A percentile compares a stretch with the other conserved stretches of the same genome.
phyloP scores from a whole-genome alignment of 192 early-diverging fungal species.

The Coemansia sp. region DNA sequence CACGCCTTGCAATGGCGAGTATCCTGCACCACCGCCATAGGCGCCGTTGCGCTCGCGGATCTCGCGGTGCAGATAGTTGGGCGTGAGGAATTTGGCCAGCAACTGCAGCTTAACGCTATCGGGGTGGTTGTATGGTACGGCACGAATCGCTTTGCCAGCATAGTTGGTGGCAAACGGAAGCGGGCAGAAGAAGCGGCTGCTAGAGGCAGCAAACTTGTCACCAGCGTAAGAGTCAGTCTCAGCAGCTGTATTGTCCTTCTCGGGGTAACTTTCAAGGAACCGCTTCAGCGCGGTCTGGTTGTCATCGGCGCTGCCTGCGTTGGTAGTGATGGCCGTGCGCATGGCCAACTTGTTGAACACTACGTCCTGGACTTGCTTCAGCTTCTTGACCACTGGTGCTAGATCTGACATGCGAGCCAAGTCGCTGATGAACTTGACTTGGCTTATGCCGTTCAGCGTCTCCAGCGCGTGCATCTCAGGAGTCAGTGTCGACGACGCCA shows the following conservation, averaged over 20 bases:
- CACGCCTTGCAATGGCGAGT: conserved; percentile 69
- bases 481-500: conserved; percentile 63
- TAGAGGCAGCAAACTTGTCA: conserved; percentile 41
- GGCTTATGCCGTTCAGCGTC: conserved; percentile 55
- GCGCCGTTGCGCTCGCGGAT: conserved; percentile 96
- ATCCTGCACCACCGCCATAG: conserved; percentile 86
- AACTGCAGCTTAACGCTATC: conserved; percentile 79
- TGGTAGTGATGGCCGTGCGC: conserved; percentile 45
- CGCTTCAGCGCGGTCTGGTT: conserved; percentile 38
- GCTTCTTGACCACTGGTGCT: conserved; percentile 57
- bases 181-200: conserved; percentile 70
- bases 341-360: conserved; percentile 39
- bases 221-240: not conserved
- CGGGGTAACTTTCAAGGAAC: conserved; percentile 25
- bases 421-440: conserved; percentile 78
- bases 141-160: conserved; percentile 65
- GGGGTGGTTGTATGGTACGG: conserved; percentile 80
- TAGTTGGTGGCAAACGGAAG: conserved; percentile 88
- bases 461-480: conserved; percentile 56
- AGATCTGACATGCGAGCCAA: conserved; percentile 63
- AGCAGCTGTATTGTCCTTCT: not conserved
- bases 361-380: conserved; percentile 52
- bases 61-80: conserved; percentile 90
- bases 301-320: conserved; percentile 19
- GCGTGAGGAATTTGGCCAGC: conserved; percentile 78